Evolutionary conservation across 2,329 filamentous ascomycete genomes (phyloP), one percentile per base, ranked within the genome.

Genomic region (Neurospora crassa): DNA sequence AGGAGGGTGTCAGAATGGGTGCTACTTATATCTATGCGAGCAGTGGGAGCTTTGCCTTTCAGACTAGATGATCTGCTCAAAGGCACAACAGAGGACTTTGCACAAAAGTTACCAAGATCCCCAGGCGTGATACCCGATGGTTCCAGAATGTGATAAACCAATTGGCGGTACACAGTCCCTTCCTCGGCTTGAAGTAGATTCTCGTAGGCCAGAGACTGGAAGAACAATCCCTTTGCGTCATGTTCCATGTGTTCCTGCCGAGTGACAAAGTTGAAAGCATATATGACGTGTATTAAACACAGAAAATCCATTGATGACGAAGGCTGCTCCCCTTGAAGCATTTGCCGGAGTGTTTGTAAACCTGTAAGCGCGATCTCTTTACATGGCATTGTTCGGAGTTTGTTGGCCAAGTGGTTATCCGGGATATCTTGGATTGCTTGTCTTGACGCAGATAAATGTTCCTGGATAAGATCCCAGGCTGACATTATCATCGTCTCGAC

Each of bases 251-350:
- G 80, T 69, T 82, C 79, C 74, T 82, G 83, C 70, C 85, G 81
- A 5, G 85, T 75, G 16, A 85, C 79, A 11, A 86, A 74, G 4
- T 83, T 86, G 45, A 87, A 80, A 14, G 85, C 83, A 73, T 86
- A 87, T 34, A 84, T 79, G 24, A 88, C 73, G 70, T 88, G 86
- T 41, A 87, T 76, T 72, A 88, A 84, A 75, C 85, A 87, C 1
- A 88, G 75, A 2, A 82, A 80, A 40, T 85, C 80, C 40, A 84
- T 74, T 4, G 86, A 79, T 1, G 82, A 81, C 3, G 78, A 76
- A 0, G 79, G 77, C 7, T 78, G 77, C n/a, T 75, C 75, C 2
- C 82, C 83, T 29, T 80, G 77, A 0, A 87, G 73, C 5, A 85
- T 78, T 12, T 76, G 77, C 8, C 77, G 80, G 24, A 88, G 78